Evolutionary conservation across 177 flowering plant species (phyloP), one percentile per base, ranked within the genome.

Genomic region (Vitis hybrid): DNA sequence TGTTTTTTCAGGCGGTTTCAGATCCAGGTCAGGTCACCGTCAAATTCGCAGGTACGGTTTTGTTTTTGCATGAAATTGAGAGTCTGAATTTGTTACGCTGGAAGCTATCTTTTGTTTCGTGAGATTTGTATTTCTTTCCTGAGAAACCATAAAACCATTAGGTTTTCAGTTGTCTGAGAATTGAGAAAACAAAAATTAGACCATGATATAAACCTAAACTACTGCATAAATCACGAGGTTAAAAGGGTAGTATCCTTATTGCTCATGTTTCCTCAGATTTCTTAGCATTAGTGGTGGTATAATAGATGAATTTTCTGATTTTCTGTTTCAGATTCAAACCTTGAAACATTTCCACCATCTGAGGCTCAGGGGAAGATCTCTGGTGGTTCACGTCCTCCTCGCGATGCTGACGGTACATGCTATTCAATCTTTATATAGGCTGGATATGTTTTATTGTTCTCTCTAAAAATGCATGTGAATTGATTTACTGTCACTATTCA

Each of bases 361-460:
- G 84, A 72, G 38, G 71, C 87, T 6, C 88, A 86, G 64, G 97
- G 97, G 62, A 95, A 90, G 84, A 93, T 95, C 73, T 81, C 97
- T 11, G 86, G 83, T 67, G 88, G 75, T 12, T 67, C 84, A 22
- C 81, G 80, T 1, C 95, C 98, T 15, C 97, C 98, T 50, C 88
- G 86, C 2, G 99, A 95, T 86, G 97, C 92, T 5, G 98, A 95
- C 74, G 99, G 97, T 95, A 86, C 15, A 14, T 67, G 18, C 19
- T 53, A 4, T 67, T 53, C 17, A 6, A 20, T 24, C 17, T 44
- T 59, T 11, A 18, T 50, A 24, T 66, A 14, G 15, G 7, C 17
- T 6, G 28, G 11, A 7, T 59, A 54, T 66, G 44, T 54, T 54
- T 64, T 52, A 15, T 18, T 52, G 47, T 20, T 10, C 0, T 53